Evolutionary conservation across 176 grass and related monocot species (phyloP), one percentile per base, ranked within the genome.

Genomic region (Ensete glaucum): DNA sequence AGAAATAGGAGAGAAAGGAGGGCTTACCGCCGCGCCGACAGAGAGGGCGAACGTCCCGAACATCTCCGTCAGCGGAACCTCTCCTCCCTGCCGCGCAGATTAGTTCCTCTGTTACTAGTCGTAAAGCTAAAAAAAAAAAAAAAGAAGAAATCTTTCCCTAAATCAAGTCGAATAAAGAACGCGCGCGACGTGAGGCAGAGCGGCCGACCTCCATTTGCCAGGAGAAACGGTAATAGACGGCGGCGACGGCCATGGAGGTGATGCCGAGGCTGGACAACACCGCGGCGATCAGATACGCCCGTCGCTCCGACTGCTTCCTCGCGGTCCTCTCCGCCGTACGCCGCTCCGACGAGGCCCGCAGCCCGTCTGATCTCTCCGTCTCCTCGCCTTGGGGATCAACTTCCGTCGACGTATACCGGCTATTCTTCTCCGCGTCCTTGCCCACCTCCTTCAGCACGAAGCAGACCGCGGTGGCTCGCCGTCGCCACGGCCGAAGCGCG

Each of bases 231-330:
- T 96, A 96, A 81, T 96, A 96, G 5, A 96, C 87, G 69, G 89
- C 84, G 64, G 83, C 78, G 78, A 88, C 83, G 70, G 93, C 93
- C 89, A 90, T 90, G 83, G 89, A 92, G 50, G 93, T 92, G 85
- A 96, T 90, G 24, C 93, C 93, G 77, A 96, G 81, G 85, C 87
- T 96, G 64, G 93, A 96, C 89, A 96, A 81, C 21, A 96, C 81
- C 57, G 93, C 93, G 2, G 89, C 93, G 50, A 96, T 68, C 62
- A 96, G 87, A 64, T 96, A 96, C 9, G 93, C 88, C 75, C 86
- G 81, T 66, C 93, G 79, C 93, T 92, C 93, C 53, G 89, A 89
- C 80, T 58, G 71, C 87, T 92, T 92, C 81, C 83, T 68, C 16
- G 87, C 89, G 55, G 66, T 79, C 80, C 76, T 85, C 68, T 80